Evolutionary conservation across 768 basidiomycete species (phyloP), one percentile per base, ranked within the genome.

Genomic region (Podaxis sp.): DNA sequence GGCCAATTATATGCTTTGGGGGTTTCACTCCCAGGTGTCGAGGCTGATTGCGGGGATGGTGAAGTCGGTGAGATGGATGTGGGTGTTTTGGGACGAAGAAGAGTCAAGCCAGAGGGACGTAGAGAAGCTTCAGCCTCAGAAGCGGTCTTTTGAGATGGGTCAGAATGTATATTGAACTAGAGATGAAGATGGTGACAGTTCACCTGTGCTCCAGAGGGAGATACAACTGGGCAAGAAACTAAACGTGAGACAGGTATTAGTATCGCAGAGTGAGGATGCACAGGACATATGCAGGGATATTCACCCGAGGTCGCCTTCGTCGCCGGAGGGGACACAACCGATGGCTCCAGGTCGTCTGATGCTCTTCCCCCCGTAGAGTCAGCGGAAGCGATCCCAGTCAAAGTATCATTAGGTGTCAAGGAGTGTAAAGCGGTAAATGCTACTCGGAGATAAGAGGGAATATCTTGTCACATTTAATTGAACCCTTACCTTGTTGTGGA

Each of bases 61-160:
- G 61, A 48, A 1, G 61, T 37, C 23, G 55, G 51, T n/a, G 50
- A 54, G 1, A 62, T 32, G 18, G 55, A 47, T 21, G 44, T 35
- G 11, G 46, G 37, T 27, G 38, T 16, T 35, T 38, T 16, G 38
- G 61, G 57, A 51, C 75, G 73, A 36, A 77, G 69, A 13, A 78
- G 70, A 2, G 75, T 72, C 14, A 79, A 65, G 2, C 78, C 78
- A 3, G 79, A 79, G 13, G 59, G 59, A 32, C 13, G 38, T 9
- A 25, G 11, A 1, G 5, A 37, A 50, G 35, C 13, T 6, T 57
- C 23, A 5, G 32, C 27, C 23, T 55, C 5, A 23, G 38, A n/a
- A 37, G 36, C 18, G 13, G 37, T 10, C 36, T 40, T 16, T 10
- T 38, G 16, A 11, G 37, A 21, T 2, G 6, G 18, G 21, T 38